Evolutionary conservation across 1,284 basidiomycete genomes (phyloP).

Genomic region (Rhodotorula sp.): DNA sequence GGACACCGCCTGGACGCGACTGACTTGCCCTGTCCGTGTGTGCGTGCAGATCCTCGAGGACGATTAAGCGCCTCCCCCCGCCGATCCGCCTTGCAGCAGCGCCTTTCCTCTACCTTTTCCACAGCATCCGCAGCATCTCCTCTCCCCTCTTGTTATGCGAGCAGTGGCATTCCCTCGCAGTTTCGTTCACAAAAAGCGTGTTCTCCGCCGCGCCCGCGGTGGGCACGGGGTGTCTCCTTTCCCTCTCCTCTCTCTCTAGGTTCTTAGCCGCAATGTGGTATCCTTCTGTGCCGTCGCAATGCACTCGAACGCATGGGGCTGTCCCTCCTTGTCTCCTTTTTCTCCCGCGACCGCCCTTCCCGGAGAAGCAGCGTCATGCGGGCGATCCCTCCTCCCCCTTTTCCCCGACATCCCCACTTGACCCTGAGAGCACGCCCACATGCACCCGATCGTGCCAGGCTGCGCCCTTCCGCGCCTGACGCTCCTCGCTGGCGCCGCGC

Average conservation of each 20-base stretch:
- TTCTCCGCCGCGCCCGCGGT: too few species aligned
- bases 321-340: too few species aligned
- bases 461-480: background rate
- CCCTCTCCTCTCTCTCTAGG: background rate
- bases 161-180: background rate
- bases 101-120: background rate
- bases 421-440: background rate
- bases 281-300: too few species aligned
- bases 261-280: background rate
- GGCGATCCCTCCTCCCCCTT: too few species aligned
- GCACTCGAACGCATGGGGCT: too few species aligned
- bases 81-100: conserved; percentile 23
- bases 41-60: conserved; percentile 18
- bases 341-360: too few species aligned
- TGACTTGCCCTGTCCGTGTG: background rate
- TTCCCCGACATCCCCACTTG: background rate
- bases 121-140: background rate
- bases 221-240: background rate
- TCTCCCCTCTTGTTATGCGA: too few species aligned
- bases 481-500: background rate
- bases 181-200: background rate
- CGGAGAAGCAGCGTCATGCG: too few species aligned
- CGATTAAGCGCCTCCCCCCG: background rate
- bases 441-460: background rate
- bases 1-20: too few species aligned